Evolutionary conservation across 768 basidiomycete species (phyloP).

Genomic region (Thelephora aurantiotincta): DNA sequence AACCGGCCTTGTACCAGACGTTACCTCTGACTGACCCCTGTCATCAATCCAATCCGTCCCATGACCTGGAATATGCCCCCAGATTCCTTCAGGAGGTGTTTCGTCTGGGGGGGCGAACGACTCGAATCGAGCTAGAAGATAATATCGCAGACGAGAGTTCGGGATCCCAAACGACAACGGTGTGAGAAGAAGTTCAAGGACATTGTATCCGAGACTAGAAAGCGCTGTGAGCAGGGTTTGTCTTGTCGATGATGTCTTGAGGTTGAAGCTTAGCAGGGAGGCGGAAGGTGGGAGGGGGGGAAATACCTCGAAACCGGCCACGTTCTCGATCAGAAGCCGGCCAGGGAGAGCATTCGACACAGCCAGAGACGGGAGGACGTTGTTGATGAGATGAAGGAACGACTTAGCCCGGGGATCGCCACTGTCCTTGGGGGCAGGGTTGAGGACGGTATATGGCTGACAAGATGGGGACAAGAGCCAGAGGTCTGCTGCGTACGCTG

Average conservation of each 20-base stretch:
- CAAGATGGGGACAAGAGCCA: constrained; percentile 79
- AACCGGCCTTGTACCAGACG: constrained; percentile 9
- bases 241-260: constrained; percentile 53
- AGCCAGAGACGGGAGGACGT: constrained; percentile 46
- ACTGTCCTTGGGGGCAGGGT: constrained; percentile 55
- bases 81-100: constrained; percentile 15
- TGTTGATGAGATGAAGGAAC: constrained; percentile 56
- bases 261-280: constrained; percentile 1
- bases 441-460: constrained; percentile 74
- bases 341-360: constrained; percentile 31
- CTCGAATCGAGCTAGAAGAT: constrained; percentile 49
- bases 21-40: constrained; percentile 1
- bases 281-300: constrained; percentile 1
- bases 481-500: constrained; percentile 35
- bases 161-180: constrained; percentile 72
- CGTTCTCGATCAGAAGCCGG: constrained; percentile 63
- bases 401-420: constrained; percentile 63
- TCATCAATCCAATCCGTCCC: constrained; percentile 28
- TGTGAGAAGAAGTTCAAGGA: constrained; percentile 50
- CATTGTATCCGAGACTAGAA: constrained; percentile 37
- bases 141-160: constrained; percentile 72
- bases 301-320: constrained; percentile 68
- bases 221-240: constrained; percentile 38
- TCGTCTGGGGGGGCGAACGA: constrained; percentile 24
- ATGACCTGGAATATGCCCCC: constrained; percentile 38